Base-by-base conservation (phyloP, 371 early-diverging fungal species). In the Funneliformis caledonium region DNA sequence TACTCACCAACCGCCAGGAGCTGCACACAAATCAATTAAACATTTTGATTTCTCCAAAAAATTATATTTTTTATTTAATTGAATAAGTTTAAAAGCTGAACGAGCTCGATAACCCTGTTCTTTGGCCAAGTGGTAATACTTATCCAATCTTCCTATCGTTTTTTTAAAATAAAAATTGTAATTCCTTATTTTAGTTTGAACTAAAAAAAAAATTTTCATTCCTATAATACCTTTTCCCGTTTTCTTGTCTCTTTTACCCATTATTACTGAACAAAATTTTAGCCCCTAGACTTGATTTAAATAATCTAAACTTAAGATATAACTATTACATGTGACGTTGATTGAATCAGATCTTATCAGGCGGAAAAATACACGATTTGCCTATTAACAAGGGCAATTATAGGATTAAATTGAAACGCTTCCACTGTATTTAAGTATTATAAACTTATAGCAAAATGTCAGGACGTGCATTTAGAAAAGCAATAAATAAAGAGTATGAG, bases 51-150 rank as follows among this genome's bases (percentile, higher is more conserved):
- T 93, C 80, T 95, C 95, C 45, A 99, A 88, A 84, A 99, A 97
- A 87, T 94, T 95, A 88, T 95, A 99, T 86, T 99, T 99, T 86
- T 97, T 97, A 92, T 99, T 99, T 72, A 99, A 90, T 87, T 99
- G 99, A 81, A 99, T 97, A 69, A 99, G 92, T 92, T 99, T 99
- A 92, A 98, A 99, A 80, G 99, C 99, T 60, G 99, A 98, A 91
- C 99, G 97, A 74, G 99, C 98, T 86, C 99, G 95, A 89, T 98
- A 99, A 81, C 99, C 99, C 86, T 99, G 99, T 85, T 99, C 99
- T 91, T 99, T 99, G 86, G 99, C 99, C 89, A 99, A 92, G 88
- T 98, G 96, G 88, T 99, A 99, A 91, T 97, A 99, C 91, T 99
- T 99, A 91, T 99, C 99, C 90, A 99, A 92, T 88, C 99, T 96